A percentile compares a stretch with the other conserved stretches of the same genome.
phyloP scores from a whole-genome alignment of 192 early-diverging fungal genomes.

The Jimgerdemannia lactiflua region DNA sequence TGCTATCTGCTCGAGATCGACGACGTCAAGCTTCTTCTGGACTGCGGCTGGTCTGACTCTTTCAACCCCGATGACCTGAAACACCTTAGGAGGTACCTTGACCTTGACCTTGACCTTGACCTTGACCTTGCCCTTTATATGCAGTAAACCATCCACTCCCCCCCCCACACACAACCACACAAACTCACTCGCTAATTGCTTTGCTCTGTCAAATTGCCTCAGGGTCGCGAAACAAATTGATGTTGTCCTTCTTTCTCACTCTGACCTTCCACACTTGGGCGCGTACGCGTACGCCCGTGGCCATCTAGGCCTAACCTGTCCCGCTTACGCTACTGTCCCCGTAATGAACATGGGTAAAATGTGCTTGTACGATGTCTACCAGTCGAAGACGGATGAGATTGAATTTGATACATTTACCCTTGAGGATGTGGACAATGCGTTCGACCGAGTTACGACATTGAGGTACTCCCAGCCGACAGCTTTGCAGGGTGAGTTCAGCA shows the following conservation, averaged over 20 bases:
- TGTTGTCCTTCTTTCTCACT: slow-evolving; percentile 85
- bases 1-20: slow-evolving; percentile 94
- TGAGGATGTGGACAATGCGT: slow-evolving; percentile 81
- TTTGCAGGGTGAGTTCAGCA: slow-evolving; percentile 48
- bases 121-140: neutral
- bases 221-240: slow-evolving; percentile 90
- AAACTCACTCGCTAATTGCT: neutral
- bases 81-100: slow-evolving; percentile 59
- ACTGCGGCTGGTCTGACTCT: slow-evolving; percentile 89
- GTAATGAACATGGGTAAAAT: slow-evolving; percentile 89
- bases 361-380: slow-evolving; percentile 78
- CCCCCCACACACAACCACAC: neutral
- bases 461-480: slow-evolving; percentile 85
- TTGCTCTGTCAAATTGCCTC: neutral
- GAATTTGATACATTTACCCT: slow-evolving; percentile 76
- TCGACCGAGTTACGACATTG: slow-evolving; percentile 76
- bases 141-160: neutral
- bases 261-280: slow-evolving; percentile 84
- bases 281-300: slow-evolving; percentile 79
- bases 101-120: too few relatives aligned
- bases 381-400: slow-evolving; percentile 60
- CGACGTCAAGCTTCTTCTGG: slow-evolving; percentile 87
- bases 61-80: slow-evolving; percentile 71
- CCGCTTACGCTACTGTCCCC: slow-evolving; percentile 88
- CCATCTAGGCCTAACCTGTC: slow-evolving; percentile 79